Percentiles rank a stretch among this genome's conserved stretches.
phyloP scores from a whole-genome alignment of 306 rosid genomes.

The peach (Prunus persica) region DNA sequence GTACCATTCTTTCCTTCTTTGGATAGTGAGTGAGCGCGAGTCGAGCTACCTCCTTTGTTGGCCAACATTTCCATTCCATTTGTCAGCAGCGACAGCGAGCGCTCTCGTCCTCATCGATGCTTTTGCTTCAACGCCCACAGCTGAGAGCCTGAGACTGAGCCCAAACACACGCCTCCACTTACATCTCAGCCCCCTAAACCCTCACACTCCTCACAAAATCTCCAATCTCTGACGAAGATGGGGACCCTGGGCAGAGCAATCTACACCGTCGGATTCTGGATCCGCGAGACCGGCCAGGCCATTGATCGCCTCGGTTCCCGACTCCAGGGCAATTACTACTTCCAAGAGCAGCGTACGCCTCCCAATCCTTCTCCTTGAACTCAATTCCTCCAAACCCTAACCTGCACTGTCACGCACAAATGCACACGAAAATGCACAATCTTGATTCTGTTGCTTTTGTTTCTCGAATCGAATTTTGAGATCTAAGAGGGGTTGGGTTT shows the following conservation, averaged over 20 bases:
- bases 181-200: background rate
- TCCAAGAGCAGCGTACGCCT: slow-evolving; percentile 75
- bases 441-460: background rate
- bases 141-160: background rate
- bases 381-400: background rate
- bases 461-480: background rate
- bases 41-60: background rate
- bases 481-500: background rate
- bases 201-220: background rate
- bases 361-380: background rate
- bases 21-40: background rate
- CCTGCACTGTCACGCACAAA: background rate
- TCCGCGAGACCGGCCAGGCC: slow-evolving; percentile 98
- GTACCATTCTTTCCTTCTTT: too few species aligned
- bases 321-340: slow-evolving; percentile 79
- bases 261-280: slow-evolving; percentile 94
- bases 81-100: background rate
- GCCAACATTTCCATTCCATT: background rate
- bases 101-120: background rate
- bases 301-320: slow-evolving; percentile 90
- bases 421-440: background rate
- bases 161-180: background rate
- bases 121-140: background rate
- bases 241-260: slow-evolving; percentile 81
- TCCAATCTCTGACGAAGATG: slow-evolving; percentile 39